phyloP scores from a whole-genome alignment of 148 eudicot genomes.

The Rhododendron ferrugineum region DNA sequence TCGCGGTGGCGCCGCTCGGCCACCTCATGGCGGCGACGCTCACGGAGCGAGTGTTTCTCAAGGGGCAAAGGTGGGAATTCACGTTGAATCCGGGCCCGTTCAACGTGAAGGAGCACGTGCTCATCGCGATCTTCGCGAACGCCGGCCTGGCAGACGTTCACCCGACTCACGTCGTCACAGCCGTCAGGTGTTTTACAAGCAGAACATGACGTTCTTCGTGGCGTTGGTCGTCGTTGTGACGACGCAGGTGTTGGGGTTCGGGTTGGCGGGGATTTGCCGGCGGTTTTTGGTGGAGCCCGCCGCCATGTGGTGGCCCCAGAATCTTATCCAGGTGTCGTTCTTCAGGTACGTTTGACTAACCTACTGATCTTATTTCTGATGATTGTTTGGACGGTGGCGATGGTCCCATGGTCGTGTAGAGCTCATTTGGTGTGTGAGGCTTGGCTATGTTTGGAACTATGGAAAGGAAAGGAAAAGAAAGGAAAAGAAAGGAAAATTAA shows the following conservation, averaged over 20 bases:
- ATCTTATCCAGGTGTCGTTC: conserved; percentile 79
- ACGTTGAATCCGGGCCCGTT: conserved; percentile 66
- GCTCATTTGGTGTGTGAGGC: no score
- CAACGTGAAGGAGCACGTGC: conserved; percentile 46
- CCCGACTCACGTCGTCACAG: conserved; percentile 67
- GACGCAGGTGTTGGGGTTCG: conserved; percentile 86
- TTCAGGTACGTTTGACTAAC: conserved; percentile 46
- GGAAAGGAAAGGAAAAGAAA: no score
- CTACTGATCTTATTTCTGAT: background rate
- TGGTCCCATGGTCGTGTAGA: no score
- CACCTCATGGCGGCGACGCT: no score
- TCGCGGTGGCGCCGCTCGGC: no score
- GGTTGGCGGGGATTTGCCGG: conserved; percentile 67
- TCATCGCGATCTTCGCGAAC: conserved; percentile 57
- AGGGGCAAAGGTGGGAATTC: conserved; percentile 22
- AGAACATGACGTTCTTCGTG: conserved; percentile 49
- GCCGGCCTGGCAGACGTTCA: conserved; percentile 72
- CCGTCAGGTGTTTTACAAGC: conserved; percentile 57
- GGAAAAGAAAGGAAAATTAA: no score
- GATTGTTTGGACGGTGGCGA: background rate
- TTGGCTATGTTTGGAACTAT: no score
- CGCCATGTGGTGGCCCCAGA: conserved; percentile 94
- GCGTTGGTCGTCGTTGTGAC: conserved; percentile 69
- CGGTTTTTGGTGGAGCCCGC: conserved; percentile 28
- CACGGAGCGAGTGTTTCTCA: no score